These are phyloP conservation scores for Trypanosoma rangeli DNA, from an alignment of 208 protist species.

Conservation along the genomic window DNA sequence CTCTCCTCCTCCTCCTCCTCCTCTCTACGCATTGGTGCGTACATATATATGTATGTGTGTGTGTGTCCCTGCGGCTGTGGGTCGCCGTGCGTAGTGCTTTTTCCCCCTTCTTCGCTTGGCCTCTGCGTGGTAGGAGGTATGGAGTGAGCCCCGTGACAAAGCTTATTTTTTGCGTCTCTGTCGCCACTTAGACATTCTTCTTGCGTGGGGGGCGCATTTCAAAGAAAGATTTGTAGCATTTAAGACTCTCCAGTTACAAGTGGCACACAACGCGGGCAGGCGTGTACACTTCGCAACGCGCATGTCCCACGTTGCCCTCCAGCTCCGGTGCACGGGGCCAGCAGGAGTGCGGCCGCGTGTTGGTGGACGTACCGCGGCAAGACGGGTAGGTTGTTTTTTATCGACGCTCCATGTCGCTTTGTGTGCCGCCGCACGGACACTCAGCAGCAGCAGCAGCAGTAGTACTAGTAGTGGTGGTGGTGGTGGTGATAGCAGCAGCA, in stretches of 20 bases:
- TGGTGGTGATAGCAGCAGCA: background rate
- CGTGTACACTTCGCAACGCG: background rate
- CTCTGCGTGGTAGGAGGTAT: too few relatives aligned
- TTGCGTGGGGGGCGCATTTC: background rate
- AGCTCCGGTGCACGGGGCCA: background rate
- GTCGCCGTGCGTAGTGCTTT: too few relatives aligned
- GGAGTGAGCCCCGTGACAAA: too few relatives aligned
- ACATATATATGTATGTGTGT: too few relatives aligned
- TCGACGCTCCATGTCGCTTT: background rate
- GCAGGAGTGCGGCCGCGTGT: background rate
- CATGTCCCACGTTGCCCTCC: slow-evolving; percentile 7
- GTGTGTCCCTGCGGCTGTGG: background rate
- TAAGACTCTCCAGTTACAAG: background rate
- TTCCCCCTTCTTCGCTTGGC: too few relatives aligned
- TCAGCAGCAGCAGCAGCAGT: background rate
- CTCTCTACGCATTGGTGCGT: too few relatives aligned
- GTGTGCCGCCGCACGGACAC: background rate
- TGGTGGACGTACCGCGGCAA: background rate
- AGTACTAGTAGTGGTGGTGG: background rate
- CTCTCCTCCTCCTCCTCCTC: background rate
- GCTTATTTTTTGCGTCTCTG: background rate
- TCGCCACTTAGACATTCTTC: background rate
- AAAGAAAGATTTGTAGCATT: background rate
- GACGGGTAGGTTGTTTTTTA: background rate
- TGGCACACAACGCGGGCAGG: background rate